A percentile compares a stretch with the other conserved stretches of the same genome.
phyloP scores from a whole-genome alignment of 2,329 filamentous ascomycete genomes.

The Pseudocercospora fuligena region DNA sequence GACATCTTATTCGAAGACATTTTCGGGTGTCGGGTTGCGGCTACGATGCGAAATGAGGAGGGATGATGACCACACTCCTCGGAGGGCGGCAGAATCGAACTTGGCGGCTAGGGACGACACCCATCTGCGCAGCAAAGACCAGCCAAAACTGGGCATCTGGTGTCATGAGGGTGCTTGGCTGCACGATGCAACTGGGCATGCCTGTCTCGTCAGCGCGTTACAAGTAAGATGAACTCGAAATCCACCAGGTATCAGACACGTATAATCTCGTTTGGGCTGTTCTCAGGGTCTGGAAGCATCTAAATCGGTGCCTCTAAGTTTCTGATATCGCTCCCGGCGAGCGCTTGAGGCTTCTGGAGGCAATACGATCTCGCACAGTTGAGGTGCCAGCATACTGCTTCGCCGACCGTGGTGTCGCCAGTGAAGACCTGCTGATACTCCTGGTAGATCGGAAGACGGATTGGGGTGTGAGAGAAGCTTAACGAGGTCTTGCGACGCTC shows the following conservation, averaged over 20 bases:
- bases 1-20: slow-evolving; percentile 13
- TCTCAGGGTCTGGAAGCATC: not conserved
- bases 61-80: slow-evolving; percentile 11
- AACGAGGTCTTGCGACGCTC: not conserved
- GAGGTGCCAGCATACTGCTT: not conserved
- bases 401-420: not conserved
- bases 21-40: slow-evolving; percentile 5
- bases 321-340: not conserved
- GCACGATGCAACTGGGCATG: slow-evolving; percentile 11
- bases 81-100: slow-evolving; percentile 6
- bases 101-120: slow-evolving; percentile 12
- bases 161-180: slow-evolving; percentile 5
- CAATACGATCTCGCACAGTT: not conserved
- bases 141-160: slow-evolving; percentile 14
- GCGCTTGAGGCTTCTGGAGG: not conserved
- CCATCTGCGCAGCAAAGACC: slow-evolving; percentile 17
- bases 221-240: slow-evolving; percentile 9
- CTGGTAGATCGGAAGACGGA: not conserved
- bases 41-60: slow-evolving; percentile 17
- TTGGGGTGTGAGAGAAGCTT: not conserved
- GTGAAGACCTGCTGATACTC: not conserved
- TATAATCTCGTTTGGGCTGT: not conserved
- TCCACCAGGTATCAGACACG: not conserved
- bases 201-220: slow-evolving; percentile 8
- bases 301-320: not conserved